Conservation (phyloP, 2,329 filamentous ascomycete genomes). For the Trichoderma sp. region DNA sequence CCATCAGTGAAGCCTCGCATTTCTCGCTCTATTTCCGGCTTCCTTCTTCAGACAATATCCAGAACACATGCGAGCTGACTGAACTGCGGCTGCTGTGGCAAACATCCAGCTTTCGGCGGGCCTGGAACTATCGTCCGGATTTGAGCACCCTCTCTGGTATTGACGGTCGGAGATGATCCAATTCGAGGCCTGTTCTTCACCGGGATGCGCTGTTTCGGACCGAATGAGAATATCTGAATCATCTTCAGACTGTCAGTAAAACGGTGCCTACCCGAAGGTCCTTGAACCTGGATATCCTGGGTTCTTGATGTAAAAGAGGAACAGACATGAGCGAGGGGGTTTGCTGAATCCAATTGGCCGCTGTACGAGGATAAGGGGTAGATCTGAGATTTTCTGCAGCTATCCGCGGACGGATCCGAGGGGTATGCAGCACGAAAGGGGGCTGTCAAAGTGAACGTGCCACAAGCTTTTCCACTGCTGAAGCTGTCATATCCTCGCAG, state of each 20-base stretch:
- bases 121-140: neutral
- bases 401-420: slow-evolving; percentile 7
- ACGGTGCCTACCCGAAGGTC: neutral
- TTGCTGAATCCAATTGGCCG: neutral
- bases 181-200: neutral
- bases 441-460: slow-evolving; percentile 3
- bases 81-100: neutral
- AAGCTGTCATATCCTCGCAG: neutral
- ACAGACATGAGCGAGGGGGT: neutral
- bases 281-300: neutral
- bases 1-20: neutral
- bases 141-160: neutral
- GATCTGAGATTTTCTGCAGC: slow-evolving; percentile 13
- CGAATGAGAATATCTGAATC: neutral
- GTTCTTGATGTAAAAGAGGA: neutral
- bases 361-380: neutral
- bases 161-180: neutral
- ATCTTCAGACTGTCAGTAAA: neutral
- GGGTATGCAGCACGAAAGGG: neutral
- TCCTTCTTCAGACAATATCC: neutral
- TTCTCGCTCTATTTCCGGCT: neutral
- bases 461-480: neutral
- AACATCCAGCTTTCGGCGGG: neutral
- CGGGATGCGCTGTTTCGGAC: slow-evolving; percentile 1
- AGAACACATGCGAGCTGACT: neutral